Percentiles rank a stretch among this genome's conserved stretches.
Evolutionary conservation across 1,284 basidiomycete genomes (phyloP).

Genomic region (Puccinia polysora): DNA sequence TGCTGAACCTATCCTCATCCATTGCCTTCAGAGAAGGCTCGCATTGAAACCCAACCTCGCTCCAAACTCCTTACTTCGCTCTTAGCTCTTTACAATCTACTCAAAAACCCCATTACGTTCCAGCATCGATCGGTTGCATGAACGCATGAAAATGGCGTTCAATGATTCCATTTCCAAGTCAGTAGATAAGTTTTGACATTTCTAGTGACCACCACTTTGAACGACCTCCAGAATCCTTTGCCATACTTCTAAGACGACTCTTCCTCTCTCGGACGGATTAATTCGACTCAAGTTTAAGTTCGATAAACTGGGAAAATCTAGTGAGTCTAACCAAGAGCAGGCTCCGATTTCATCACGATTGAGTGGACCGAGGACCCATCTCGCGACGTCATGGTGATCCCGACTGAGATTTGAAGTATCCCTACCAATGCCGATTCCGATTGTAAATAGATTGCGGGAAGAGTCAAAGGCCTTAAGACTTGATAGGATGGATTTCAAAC

Average conservation of each 20-base stretch:
- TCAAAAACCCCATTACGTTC: too few species aligned
- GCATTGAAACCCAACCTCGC: too few species aligned
- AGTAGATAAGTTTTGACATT: too few species aligned
- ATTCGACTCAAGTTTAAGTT: neutral
- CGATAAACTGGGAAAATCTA: too few species aligned
- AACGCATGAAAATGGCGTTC: too few species aligned
- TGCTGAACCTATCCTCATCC: too few species aligned
- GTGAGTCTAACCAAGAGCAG: constrained; percentile 31
- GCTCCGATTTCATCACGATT: constrained; percentile 28
- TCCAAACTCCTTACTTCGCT: too few species aligned
- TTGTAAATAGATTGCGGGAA: neutral
- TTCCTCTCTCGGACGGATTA: neutral
- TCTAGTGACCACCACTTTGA: too few species aligned
- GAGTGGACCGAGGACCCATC: constrained; percentile 29
- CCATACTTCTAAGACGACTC: constrained; percentile 18
- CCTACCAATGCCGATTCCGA: constrained; percentile 29
- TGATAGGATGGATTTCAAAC: constrained; percentile 21
- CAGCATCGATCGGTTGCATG: too few species aligned
- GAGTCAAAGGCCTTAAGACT: constrained; percentile 6
- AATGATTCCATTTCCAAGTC: too few species aligned
- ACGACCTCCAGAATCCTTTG: neutral
- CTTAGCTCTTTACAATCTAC: too few species aligned
- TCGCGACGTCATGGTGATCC: constrained; percentile 5
- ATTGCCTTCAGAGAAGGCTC: too few species aligned
- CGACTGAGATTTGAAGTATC: constrained; percentile 8